These are phyloP conservation scores for Juglanconis oblonga DNA, from an alignment of 2,329 filamentous ascomycete genomes.

Conservation along the genomic window DNA sequence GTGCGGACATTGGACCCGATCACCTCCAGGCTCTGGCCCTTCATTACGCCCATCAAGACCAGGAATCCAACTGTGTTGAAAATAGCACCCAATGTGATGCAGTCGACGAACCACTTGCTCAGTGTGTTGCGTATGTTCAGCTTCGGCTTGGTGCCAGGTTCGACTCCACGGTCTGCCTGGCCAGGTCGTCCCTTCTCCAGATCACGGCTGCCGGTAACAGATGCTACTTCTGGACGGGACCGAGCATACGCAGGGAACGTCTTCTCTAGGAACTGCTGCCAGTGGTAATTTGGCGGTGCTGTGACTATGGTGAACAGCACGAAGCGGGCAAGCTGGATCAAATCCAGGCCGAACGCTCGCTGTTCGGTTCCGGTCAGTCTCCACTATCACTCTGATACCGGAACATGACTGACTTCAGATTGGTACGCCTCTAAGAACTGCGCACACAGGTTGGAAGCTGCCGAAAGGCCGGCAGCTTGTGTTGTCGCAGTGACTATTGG, in stretches of 20 bases:
- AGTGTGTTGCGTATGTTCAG: conserved; percentile 42
- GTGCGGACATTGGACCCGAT: conserved; percentile 38
- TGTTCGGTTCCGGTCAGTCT: conserved; percentile 12
- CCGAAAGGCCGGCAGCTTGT: conserved; percentile 50
- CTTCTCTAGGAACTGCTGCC: conserved; percentile 54
- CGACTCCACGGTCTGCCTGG: not conserved
- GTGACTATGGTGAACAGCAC: conserved; percentile 50
- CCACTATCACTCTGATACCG: not conserved
- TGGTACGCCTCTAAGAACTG: conserved; percentile 51
- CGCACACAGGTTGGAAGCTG: conserved; percentile 48
- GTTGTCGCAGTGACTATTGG: conserved; percentile 51
- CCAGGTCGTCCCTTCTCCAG: conserved; percentile 7
- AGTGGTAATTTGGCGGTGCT: conserved; percentile 55
- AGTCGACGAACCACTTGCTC: conserved; percentile 49
- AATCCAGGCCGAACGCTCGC: conserved; percentile 43
- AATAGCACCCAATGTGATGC: conserved; percentile 44
- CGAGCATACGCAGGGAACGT: conserved; percentile 45
- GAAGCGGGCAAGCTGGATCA: conserved; percentile 50
- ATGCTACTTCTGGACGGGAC: not conserved
- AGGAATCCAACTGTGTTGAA: conserved; percentile 46
- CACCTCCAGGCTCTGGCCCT: conserved; percentile 33
- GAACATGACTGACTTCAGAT: conserved; percentile 32
- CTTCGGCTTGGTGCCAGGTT: conserved; percentile 24
- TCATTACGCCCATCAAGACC: conserved; percentile 45
- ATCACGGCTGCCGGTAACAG: conserved; percentile 19